Evolutionary conservation across 1,284 basidiomycete species (phyloP), one percentile per base, ranked within the genome.

Genomic region (Pisolithus thermaeus): DNA sequence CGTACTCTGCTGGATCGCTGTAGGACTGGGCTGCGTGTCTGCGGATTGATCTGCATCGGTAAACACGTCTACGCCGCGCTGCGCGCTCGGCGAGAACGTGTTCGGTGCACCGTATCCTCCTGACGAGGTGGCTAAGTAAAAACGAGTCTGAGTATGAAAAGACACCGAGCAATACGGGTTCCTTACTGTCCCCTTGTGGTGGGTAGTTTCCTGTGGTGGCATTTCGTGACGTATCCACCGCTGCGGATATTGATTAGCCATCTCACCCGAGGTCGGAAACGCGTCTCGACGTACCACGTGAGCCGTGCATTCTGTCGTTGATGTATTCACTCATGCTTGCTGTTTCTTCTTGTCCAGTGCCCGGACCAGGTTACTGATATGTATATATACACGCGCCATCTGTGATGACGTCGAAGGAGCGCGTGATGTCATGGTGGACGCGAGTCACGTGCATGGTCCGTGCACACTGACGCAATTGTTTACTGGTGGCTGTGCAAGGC

Each of bases 391-490:
- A 30, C 28, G 8, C 14, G 7, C 11, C n/a, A 20, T 44, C 2
- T 7, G 18, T 8, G 4, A 40, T 40, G n/a, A 40, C 22, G 22
- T 20, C 18, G 18, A 20, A 18, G 39, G 39, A 9, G 49, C 32
- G 37, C 28, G 50, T 45, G 50, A 51, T 45, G 44, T 45, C 43
- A 45, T n/a, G 18, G 8, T 7, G 36, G 42, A 46, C 47, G 41
- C 11, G 41, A 36, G 38, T 63, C 61, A 63, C 60, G 61, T 63
- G 61, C 0, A 0, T 62, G 61, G 61, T 59, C 63, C 54, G 61
- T 63, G 61, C 61, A 47, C 44, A 27, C 16, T 46, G 32, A 55
- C 54, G 51, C 45, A 47, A 48, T 59, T 54, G 57, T 61, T 64
- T 55, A 63, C 38, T 42, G 45, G 18, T 39, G 25, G 27, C 28